Base-by-base conservation (phyloP, 352 stramenopile species). In the Pythium apleroticum region DNA sequence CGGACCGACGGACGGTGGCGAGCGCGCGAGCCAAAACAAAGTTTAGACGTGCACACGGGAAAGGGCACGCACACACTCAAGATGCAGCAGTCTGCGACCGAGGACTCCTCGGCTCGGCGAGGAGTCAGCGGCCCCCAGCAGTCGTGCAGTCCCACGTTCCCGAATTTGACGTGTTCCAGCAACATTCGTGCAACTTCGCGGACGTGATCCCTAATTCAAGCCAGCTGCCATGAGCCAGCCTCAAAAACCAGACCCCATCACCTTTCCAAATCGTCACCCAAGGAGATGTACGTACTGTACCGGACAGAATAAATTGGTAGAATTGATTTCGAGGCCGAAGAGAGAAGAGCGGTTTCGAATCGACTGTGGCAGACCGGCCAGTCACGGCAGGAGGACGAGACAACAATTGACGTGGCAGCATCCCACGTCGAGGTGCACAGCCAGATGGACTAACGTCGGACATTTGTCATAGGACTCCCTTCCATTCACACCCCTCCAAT, bases 231-330 rank as follows among this genome's bases (percentile, higher is more conserved):
- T 50, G 43, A 50, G 43, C 43, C 43, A 50, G 43, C 43, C 43
- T 50, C 43, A 50, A 49, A 49, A 55, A 35, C 19, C 20, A 28
- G 31, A 25, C 33, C 59, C 49, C 60, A 60, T 60, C 60, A 27
- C 45, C n/a, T 60, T 61, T 57, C 41, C 25, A 62, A 63, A 63
- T 56, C 61, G 61, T 68, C 52, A 62, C 54, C 52, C 27, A 58
- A 27, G 24, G 3, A 50, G 43, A 7, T 50, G 20, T 2, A 4
- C 1, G n/a, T 59, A 69, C 62, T 33, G 56, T 55, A 25, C 1
- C 14, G 39, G 63, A 70, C 63, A 70, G 24, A 56, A 61, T 65
- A 70, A 50, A 41, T 59, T 9, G 3, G 22, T 50, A 20, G 43
- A 50, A 50, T 50, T 50, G 43, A 50, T 50, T 50, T 50, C 43